phyloP scores from a whole-genome alignment of 768 basidiomycete species.

The Albatrellus ellisii region DNA sequence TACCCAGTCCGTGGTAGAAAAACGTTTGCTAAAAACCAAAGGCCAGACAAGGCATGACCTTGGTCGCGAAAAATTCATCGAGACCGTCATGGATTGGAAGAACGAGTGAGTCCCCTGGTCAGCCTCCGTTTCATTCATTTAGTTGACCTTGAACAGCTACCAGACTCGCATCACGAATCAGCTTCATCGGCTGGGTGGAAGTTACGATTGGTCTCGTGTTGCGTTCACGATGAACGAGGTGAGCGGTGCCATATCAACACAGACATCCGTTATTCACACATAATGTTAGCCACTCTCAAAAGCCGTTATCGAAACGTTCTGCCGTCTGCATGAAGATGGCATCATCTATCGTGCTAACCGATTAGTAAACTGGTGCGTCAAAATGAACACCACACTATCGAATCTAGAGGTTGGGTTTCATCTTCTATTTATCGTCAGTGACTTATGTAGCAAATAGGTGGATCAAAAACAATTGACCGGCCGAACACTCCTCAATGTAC shows the following conservation, averaged over 20 bases:
- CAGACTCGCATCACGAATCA: constrained; percentile 89
- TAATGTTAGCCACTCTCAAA: constrained; percentile 43
- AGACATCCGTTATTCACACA: background rate
- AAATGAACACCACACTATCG: constrained; percentile 92
- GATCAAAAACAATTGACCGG: constrained; percentile 86
- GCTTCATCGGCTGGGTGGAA: constrained; percentile 77
- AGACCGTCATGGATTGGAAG: constrained; percentile 93
- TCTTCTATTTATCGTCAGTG: background rate
- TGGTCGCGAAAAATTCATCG: constrained; percentile 86
- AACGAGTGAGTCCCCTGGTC: constrained; percentile 54
- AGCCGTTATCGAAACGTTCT: constrained; percentile 89
- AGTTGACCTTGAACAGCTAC: constrained; percentile 39
- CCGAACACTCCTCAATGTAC: constrained; percentile 76
- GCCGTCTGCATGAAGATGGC: constrained; percentile 81
- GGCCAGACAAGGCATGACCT: constrained; percentile 85
- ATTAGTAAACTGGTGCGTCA: constrained; percentile 96
- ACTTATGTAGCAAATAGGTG: constrained; percentile 34
- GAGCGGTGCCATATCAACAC: constrained; percentile 10
- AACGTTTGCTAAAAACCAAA: constrained; percentile 70
- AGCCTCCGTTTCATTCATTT: constrained; percentile 2
- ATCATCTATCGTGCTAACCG: constrained; percentile 92
- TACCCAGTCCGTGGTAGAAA: constrained; percentile 96
- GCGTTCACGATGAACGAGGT: constrained; percentile 96
- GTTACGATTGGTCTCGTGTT: constrained; percentile 87
- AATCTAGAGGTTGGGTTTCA: constrained; percentile 65